Evolutionary conservation across 495 filamentous ascomycete species (phyloP).

Genomic region (Penicillium longicatenatum): DNA sequence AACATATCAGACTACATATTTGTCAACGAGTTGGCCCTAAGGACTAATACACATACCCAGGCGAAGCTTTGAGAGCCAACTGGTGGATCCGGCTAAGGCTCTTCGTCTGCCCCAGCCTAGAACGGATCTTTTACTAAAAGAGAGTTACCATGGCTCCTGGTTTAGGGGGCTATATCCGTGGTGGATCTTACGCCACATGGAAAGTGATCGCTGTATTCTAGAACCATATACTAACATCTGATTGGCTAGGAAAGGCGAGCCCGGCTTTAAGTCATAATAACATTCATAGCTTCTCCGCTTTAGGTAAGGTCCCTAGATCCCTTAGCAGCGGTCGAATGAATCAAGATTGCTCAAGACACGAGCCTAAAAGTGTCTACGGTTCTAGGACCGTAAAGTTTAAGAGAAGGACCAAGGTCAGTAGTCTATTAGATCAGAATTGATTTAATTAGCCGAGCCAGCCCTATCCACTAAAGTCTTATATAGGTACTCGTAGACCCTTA

Average conservation of each 20-base stretch:
- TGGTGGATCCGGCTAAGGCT: no score
- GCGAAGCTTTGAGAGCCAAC: no score
- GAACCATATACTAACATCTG: background rate
- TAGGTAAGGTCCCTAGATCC: background rate
- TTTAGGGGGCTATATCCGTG: background rate
- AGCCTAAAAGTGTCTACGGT: background rate
- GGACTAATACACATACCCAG: no score
- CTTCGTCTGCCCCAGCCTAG: no score
- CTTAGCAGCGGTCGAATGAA: background rate
- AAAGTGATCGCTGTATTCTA: background rate
- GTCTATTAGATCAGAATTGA: background rate
- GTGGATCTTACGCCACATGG: background rate
- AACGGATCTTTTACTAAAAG: background rate
- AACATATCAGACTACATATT: no score
- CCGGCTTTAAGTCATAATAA: background rate
- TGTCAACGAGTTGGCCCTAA: no score
- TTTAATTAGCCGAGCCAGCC: background rate
- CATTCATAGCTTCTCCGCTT: background rate
- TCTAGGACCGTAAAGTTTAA: background rate
- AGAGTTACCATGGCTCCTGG: background rate
- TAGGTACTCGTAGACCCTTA: background rate
- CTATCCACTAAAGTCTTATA: background rate
- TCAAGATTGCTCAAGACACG: background rate
- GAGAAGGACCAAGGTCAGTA: background rate
- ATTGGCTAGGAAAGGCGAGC: background rate